Evolutionary conservation across 345 rosid genomes (phyloP).

Genomic region (Ailanthus altissimus): DNA sequence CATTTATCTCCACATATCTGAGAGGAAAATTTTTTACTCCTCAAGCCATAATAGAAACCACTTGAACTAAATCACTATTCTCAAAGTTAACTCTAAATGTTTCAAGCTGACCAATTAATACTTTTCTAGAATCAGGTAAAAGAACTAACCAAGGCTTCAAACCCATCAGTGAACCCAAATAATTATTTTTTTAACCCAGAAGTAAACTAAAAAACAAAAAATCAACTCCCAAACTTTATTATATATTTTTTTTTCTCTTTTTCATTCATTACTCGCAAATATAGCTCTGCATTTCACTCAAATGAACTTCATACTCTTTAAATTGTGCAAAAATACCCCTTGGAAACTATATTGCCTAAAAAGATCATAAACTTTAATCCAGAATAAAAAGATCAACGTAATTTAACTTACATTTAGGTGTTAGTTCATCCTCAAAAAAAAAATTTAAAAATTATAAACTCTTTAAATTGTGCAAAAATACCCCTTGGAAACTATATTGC

Average conservation of each 20-base stretch:
- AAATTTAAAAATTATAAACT: background rate
- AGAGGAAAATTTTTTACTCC: background rate
- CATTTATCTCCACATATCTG: background rate
- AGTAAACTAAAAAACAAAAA: background rate
- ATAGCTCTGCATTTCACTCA: background rate
- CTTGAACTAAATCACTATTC: background rate
- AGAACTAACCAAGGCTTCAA: conserved; percentile 9
- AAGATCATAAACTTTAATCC: background rate
- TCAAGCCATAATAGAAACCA: background rate
- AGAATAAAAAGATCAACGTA: background rate
- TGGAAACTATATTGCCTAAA: background rate
- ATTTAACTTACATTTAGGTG: background rate
- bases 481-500: too few relatives aligned
- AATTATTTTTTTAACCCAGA: background rate
- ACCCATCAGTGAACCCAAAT: background rate
- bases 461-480: too few relatives aligned
- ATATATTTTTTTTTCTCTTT: background rate
- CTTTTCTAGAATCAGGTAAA: background rate
- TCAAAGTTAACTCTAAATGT: background rate
- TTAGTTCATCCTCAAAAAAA: background rate
- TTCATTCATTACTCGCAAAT: background rate
- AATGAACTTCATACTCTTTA: background rate
- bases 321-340: background rate
- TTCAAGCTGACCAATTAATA: background rate
- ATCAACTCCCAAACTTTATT: background rate